Percentiles rank a stretch among this genome's conserved stretches.
Conservation (phyloP, 78 protist genomes). For the Dictyostelium firmibasis region DNA sequence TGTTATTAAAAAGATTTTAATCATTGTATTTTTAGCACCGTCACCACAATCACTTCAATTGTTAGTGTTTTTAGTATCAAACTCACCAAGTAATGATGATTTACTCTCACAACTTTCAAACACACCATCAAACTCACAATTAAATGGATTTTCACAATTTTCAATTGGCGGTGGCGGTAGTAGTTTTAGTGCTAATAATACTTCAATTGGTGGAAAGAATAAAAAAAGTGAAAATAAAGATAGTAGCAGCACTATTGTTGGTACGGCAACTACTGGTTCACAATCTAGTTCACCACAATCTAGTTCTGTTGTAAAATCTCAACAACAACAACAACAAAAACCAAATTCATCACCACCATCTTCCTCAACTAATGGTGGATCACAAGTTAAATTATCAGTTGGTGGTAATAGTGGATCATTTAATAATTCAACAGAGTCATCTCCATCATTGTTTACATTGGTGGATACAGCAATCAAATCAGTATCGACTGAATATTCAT, state of each 20-base stretch:
- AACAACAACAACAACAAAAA: background rate
- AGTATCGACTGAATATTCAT: background rate
- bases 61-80: constrained; percentile 19
- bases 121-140: background rate
- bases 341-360: background rate
- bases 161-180: background rate
- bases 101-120: background rate
- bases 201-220: background rate
- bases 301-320: background rate
- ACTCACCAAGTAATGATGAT: background rate
- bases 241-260: background rate
- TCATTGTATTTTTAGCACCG: constrained; percentile 43
- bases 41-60: constrained; percentile 5
- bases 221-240: background rate
- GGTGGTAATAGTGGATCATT: background rate
- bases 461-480: constrained; percentile 42
- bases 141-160: background rate
- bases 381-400: background rate
- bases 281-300: constrained; percentile 1
- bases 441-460: constrained; percentile 54
- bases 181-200: background rate
- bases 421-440: background rate
- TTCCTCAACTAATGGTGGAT: background rate
- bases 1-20: constrained; percentile 12
- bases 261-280: background rate